Percentiles rank a stretch among this genome's conserved stretches.
These are phyloP conservation scores for Fusarium pseudonygamai DNA, from an alignment of 2,329 filamentous ascomycete species.

Conservation along the genomic window DNA sequence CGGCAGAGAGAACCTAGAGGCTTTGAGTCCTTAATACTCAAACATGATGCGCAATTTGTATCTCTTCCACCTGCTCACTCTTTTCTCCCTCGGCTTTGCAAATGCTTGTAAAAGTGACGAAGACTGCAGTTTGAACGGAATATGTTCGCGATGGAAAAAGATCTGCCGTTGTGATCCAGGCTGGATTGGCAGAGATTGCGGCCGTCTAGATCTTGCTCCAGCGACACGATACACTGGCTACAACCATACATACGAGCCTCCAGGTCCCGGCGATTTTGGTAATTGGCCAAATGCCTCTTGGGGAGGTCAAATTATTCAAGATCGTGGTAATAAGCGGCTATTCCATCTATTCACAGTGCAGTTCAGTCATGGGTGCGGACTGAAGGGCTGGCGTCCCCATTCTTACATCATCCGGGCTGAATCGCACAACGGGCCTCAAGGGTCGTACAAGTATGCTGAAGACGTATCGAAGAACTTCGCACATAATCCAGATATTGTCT, in stretches of 20 bases:
- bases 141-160: constrained; percentile 26
- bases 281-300: constrained; percentile 54
- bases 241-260: constrained; percentile 55
- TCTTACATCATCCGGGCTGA: constrained; percentile 57
- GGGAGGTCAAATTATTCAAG: constrained; percentile 58
- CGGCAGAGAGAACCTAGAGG: too few relatives aligned
- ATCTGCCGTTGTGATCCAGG: constrained; percentile 51
- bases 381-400: constrained; percentile 58
- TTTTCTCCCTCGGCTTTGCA: background rate
- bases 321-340: constrained; percentile 48
- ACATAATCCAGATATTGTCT: constrained; percentile 58
- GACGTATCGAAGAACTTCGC: constrained; percentile 54
- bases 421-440: constrained; percentile 53
- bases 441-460: constrained; percentile 55
- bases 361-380: constrained; percentile 56
- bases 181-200: constrained; percentile 56
- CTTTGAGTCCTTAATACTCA: too few relatives aligned
- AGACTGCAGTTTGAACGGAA: constrained; percentile 46
- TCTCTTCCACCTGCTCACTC: background rate
- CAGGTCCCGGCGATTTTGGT: constrained; percentile 18
- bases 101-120: constrained; percentile 35
- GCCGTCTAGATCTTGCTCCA: constrained; percentile 55
- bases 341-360: constrained; percentile 59
- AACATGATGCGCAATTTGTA: background rate
- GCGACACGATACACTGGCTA: constrained; percentile 54